These are phyloP conservation scores for Phytophthora multivora DNA, from an alignment of 352 stramenopile genomes.

Conservation along the genomic window DNA sequence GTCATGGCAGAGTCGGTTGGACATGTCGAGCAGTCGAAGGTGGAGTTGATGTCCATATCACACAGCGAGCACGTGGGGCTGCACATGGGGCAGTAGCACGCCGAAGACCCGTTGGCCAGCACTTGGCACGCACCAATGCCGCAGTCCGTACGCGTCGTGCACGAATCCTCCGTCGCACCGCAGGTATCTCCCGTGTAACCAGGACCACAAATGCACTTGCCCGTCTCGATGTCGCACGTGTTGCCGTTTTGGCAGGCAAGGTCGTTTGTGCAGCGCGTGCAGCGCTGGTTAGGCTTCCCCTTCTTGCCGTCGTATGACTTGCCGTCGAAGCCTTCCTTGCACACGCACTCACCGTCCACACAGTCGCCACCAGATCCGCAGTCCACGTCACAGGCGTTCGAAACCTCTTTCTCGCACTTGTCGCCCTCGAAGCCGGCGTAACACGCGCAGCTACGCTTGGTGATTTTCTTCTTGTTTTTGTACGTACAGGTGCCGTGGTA, in stretches of 20 bases:
- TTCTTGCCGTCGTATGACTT: slow-evolving; percentile 48
- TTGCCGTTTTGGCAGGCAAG: slow-evolving; percentile 60
- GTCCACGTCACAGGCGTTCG: slow-evolving; percentile 57
- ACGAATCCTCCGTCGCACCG: slow-evolving; percentile 54
- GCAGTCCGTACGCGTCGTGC: slow-evolving; percentile 47
- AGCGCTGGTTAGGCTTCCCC: slow-evolving; percentile 54
- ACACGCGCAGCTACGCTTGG: slow-evolving; percentile 54
- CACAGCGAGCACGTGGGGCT: slow-evolving; percentile 44
- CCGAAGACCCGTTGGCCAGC: slow-evolving; percentile 47
- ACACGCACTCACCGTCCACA: slow-evolving; percentile 51
- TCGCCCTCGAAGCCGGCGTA: slow-evolving; percentile 52
- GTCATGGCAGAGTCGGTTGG: slow-evolving; percentile 22
- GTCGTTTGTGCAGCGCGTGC: slow-evolving; percentile 57
- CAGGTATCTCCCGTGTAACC: slow-evolving; percentile 58
- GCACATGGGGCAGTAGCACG: slow-evolving; percentile 52
- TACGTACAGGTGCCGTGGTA: slow-evolving; percentile 82
- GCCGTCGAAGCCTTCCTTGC: slow-evolving; percentile 54
- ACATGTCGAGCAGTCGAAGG: slow-evolving; percentile 48
- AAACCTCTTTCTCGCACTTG: slow-evolving; percentile 57
- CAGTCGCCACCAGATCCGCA: slow-evolving; percentile 58
- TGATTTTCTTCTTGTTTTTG: slow-evolving; percentile 64
- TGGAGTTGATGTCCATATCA: slow-evolving; percentile 37
- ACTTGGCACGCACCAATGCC: slow-evolving; percentile 50
- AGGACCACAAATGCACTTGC: slow-evolving; percentile 55
- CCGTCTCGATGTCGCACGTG: slow-evolving; percentile 53